Evolutionary conservation across 768 basidiomycete genomes (phyloP).

Genomic region (Leccinum boreale): DNA sequence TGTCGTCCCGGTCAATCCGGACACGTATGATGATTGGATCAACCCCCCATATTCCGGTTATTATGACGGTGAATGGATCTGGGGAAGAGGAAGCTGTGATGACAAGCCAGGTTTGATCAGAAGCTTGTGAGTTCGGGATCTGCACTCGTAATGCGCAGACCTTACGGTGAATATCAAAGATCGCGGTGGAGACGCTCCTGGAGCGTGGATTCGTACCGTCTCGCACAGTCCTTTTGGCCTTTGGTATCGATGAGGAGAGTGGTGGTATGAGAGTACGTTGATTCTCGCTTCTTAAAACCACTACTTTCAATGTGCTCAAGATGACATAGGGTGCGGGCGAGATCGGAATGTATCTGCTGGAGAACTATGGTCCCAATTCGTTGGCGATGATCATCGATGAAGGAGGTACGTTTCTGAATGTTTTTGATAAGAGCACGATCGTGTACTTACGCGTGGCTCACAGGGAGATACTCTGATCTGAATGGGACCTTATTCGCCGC

Average conservation of each 20-base stretch:
- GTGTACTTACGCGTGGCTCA: not conserved
- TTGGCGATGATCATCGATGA: slow-evolving; percentile 60
- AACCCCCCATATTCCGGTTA: slow-evolving; percentile 50
- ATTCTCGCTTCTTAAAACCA: too few species aligned
- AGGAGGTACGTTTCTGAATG: slow-evolving; percentile 36
- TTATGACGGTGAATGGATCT: slow-evolving; percentile 43
- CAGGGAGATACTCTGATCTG: slow-evolving; percentile 28
- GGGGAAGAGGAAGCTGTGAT: slow-evolving; percentile 47
- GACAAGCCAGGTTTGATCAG: slow-evolving; percentile 39
- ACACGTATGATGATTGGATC: slow-evolving; percentile 44
- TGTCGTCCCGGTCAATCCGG: slow-evolving; percentile 49
- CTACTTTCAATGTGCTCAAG: not conserved
- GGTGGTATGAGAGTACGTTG: slow-evolving; percentile 32
- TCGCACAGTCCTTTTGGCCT: slow-evolving; percentile 33
- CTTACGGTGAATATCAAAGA: slow-evolving; percentile 14
- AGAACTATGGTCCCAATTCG: slow-evolving; percentile 46
- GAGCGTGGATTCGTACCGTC: slow-evolving; percentile 28
- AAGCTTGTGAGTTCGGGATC: slow-evolving; percentile 28
- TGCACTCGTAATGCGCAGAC: not conserved
- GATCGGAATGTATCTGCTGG: slow-evolving; percentile 39
- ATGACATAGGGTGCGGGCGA: slow-evolving; percentile 38
- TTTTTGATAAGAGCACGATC: not conserved
- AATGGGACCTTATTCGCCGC: slow-evolving; percentile 32
- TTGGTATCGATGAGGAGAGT: slow-evolving; percentile 46
- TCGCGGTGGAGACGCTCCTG: slow-evolving; percentile 26